phyloP scores from a whole-genome alignment of 176 grass and related monocot genomes.

The Triticum timopheevii region DNA sequence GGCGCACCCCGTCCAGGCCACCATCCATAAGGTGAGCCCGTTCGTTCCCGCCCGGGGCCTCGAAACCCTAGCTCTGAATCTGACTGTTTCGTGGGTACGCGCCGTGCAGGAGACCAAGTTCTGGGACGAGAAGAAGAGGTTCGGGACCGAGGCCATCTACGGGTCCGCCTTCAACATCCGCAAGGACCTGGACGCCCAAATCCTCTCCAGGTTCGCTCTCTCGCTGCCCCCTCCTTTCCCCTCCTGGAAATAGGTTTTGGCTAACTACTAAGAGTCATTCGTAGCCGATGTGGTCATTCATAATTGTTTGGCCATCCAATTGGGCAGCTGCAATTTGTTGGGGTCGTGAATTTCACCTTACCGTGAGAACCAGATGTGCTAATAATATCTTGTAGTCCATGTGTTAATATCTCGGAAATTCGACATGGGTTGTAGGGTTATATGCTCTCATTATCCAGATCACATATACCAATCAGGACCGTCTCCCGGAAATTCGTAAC shows the following conservation, averaged over 20 bases:
- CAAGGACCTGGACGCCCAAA: slow-evolving; percentile 64
- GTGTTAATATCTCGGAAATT: neutral
- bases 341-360: no score
- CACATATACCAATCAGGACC: no score
- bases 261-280: no score
- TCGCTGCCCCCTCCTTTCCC: neutral
- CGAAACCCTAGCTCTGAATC: slow-evolving; percentile 27
- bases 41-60: neutral
- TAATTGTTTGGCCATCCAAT: no score
- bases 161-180: slow-evolving; percentile 72
- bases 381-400: neutral
- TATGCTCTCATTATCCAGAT: no score
- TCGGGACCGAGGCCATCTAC: slow-evolving; percentile 51
- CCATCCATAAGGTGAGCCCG: slow-evolving; percentile 37
- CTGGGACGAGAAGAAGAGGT: slow-evolving; percentile 59
- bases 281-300: no score
- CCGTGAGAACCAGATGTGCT: no score
- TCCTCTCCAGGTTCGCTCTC: slow-evolving; percentile 53
- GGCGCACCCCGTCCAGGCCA: slow-evolving; percentile 48
- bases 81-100: neutral
- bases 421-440: no score
- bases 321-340: no score
- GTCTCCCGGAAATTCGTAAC: no score
- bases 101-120: slow-evolving; percentile 42
- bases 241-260: neutral